Conservation (phyloP, 169 alveolate genomes). For the Cryptosporidium bovis region DNA sequence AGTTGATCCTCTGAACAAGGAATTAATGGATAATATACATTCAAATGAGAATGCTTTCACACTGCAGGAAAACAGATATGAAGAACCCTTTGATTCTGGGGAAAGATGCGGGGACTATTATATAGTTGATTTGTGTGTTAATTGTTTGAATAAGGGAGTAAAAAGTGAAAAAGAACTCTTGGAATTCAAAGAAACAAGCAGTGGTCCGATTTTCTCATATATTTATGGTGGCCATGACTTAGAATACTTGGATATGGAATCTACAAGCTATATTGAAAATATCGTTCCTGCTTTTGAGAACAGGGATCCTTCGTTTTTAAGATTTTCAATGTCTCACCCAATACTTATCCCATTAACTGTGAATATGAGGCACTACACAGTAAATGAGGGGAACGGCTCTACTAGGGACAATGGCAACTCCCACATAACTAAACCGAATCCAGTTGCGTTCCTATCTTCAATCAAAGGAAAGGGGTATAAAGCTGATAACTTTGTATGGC, state of each 20-base stretch:
- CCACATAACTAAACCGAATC: slow-evolving; percentile 7
- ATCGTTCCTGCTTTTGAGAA: not conserved
- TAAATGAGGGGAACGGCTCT: not conserved
- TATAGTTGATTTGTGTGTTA: too few relatives aligned
- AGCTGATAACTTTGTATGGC: slow-evolving; percentile 46
- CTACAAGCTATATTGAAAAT: not conserved
- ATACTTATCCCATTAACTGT: slow-evolving; percentile 45
- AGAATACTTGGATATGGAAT: slow-evolving; percentile 2
- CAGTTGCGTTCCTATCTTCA: slow-evolving; percentile 36
- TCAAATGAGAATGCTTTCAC: not conserved
- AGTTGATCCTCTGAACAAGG: not conserved
- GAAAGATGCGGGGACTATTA: too few relatives aligned
- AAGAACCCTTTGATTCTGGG: too few relatives aligned
- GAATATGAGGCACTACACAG: slow-evolving; percentile 30
- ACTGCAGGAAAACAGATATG: not conserved
- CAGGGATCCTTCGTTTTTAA: not conserved
- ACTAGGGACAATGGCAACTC: not conserved
- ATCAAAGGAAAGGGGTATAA: slow-evolving; percentile 5
- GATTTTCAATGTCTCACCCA: slow-evolving; percentile 2
- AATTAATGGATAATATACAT: not conserved
- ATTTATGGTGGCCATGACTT: not conserved
- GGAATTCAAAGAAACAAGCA: not conserved
- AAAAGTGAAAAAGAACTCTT: not conserved
- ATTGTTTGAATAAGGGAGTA: not conserved
- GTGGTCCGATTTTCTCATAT: slow-evolving; percentile 17